These are phyloP conservation scores for Xylaria multiplex DNA, from an alignment of 2,329 filamentous ascomycete species.

Conservation along the genomic window DNA sequence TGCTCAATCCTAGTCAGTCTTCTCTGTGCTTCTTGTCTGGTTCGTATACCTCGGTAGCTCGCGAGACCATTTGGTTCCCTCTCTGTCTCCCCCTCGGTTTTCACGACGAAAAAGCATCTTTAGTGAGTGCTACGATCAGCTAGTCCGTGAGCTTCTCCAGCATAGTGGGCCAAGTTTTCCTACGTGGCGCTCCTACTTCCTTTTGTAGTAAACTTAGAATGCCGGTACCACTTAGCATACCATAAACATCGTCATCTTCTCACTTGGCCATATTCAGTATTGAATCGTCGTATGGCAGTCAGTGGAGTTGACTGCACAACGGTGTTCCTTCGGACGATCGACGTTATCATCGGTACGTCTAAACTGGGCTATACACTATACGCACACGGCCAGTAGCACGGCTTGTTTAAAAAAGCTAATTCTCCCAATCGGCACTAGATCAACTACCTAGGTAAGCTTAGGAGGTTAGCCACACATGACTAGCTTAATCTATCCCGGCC, in stretches of 20 bases:
- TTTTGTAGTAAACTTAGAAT: background rate
- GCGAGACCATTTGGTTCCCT: background rate
- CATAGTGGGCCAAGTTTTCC: conserved; percentile 10
- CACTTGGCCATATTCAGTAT: background rate
- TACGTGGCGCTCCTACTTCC: conserved; percentile 15
- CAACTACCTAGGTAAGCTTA: conserved; percentile 16
- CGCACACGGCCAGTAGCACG: conserved; percentile 3
- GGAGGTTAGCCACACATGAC: conserved; percentile 23
- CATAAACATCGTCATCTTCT: background rate
- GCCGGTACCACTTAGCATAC: background rate
- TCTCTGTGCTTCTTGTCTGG: background rate
- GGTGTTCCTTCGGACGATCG: conserved; percentile 26
- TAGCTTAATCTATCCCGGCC: conserved; percentile 36
- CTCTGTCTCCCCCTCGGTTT: background rate
- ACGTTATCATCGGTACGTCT: conserved; percentile 8
- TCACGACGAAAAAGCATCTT: background rate
- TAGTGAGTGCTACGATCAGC: background rate
- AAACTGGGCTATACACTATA: background rate
- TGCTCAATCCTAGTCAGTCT: background rate
- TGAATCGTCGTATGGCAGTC: background rate
- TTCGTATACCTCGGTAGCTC: background rate
- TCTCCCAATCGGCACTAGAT: conserved; percentile 24
- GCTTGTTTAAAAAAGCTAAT: conserved; percentile 19
- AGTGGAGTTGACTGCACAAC: conserved; percentile 6
- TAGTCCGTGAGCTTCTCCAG: conserved; percentile 8